phyloP scores from a whole-genome alignment of 306 rosid genomes.

The Abrus pulchellus region DNA sequence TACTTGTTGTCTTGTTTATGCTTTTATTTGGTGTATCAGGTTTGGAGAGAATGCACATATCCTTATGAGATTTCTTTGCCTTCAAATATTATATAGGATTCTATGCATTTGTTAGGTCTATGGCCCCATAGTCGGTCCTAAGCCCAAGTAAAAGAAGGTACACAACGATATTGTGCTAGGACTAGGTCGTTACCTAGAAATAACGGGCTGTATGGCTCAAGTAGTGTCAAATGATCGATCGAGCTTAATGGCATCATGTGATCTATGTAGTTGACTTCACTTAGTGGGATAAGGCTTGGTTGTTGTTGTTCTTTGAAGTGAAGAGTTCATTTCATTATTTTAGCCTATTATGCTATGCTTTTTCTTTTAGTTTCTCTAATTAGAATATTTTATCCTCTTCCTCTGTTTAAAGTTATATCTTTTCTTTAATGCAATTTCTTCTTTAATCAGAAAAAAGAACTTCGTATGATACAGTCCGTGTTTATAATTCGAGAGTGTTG shows the following conservation, averaged over 20 bases:
- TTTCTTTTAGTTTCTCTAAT: not conserved
- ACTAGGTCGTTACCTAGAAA: too few species aligned
- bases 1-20: not conserved
- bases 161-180: too few species aligned
- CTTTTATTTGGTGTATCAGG: conserved; percentile 10
- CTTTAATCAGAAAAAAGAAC: too few species aligned
- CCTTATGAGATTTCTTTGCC: not conserved
- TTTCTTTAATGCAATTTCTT: too few species aligned
- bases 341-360: conserved; percentile 4
- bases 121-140: too few species aligned
- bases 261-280: too few species aligned
- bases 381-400: not conserved
- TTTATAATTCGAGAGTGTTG: too few species aligned
- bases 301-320: not conserved
- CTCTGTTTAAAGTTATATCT: not conserved
- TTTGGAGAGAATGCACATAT: not conserved
- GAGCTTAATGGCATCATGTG: not conserved
- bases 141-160: too few species aligned
- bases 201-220: too few species aligned
- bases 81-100: not conserved
- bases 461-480: too few species aligned
- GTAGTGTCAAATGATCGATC: too few species aligned
- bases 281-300: too few species aligned
- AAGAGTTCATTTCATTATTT: not conserved
- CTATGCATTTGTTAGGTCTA: not conserved